These are phyloP conservation scores for Diphasiastrum complanatum DNA, from an alignment of 83 land plant species.

Conservation along the genomic window DNA sequence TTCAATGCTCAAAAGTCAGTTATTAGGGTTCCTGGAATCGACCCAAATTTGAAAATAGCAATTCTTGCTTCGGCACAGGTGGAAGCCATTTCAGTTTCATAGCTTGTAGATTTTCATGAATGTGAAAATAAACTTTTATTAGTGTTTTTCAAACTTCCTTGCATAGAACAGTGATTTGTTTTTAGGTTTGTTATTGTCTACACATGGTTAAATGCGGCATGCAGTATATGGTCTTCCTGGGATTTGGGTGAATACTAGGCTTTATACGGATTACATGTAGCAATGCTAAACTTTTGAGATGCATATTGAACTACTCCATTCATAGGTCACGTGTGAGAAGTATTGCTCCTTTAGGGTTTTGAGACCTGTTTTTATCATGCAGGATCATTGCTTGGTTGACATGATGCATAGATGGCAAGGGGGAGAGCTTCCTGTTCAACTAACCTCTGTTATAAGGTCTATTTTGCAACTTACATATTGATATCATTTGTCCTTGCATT, in stretches of 20 bases:
- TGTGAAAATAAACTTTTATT: no score
- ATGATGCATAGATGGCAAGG: constrained; percentile 16
- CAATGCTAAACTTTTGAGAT: no score
- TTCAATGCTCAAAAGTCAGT: constrained; percentile 27
- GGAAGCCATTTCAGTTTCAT: background rate
- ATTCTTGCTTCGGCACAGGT: background rate
- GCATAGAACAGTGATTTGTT: no score
- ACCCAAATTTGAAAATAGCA: constrained; percentile 25
- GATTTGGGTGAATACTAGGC: no score
- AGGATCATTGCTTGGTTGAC: constrained; percentile 22
- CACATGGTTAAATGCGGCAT: no score
- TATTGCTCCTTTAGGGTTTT: no score
- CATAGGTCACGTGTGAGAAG: no score
- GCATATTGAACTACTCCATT: no score
- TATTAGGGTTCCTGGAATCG: constrained; percentile 24
- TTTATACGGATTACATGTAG: no score
- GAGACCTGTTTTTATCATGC: constrained; percentile 5
- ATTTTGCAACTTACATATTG: background rate
- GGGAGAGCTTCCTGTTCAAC: constrained; percentile 16
- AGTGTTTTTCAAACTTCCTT: no score
- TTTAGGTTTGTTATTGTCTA: no score
- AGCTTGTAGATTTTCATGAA: background rate
- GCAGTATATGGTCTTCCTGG: no score
- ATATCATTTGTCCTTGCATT: background rate
- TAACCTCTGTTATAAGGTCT: constrained; percentile 14